Conservation (phyloP, 345 rosid genomes). For the Eucalyptus tenuipes region DNA sequence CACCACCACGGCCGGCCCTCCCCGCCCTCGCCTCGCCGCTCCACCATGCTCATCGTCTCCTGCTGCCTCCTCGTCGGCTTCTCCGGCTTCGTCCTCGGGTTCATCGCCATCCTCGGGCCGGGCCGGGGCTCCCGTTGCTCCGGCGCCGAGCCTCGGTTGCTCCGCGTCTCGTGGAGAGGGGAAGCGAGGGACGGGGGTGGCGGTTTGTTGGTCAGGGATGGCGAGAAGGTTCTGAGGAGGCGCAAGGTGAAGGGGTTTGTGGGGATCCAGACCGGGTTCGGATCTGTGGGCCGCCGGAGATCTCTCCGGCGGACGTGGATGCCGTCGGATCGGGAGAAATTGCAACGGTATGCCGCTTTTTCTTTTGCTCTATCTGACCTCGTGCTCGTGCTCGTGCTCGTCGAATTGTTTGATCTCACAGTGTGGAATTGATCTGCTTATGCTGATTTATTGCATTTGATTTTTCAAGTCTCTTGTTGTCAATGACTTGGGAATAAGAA, state of each 20-base stretch:
- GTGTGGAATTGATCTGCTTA: neutral
- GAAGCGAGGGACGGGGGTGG: neutral
- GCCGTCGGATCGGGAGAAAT: constrained; percentile 76
- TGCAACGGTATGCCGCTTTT: constrained; percentile 42
- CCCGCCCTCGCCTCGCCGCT: constrained; percentile 18
- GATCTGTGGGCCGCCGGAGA: constrained; percentile 47
- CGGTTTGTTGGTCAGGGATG: neutral
- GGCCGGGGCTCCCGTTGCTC: constrained; percentile 10
- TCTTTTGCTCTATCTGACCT: neutral
- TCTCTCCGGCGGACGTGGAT: constrained; percentile 84
- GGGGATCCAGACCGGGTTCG: constrained; percentile 85
- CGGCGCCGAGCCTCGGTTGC: constrained; percentile 27
- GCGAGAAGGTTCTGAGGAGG: constrained; percentile 18
- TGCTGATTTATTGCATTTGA: neutral
- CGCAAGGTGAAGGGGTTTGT: constrained; percentile 83
- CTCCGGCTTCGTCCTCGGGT: constrained; percentile 51
- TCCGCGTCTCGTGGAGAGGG: constrained; percentile 54
- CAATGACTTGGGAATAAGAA: neutral
- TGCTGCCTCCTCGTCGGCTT: constrained; percentile 40
- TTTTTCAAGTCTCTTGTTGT: neutral
- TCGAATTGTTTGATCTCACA: neutral
- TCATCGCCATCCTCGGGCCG: constrained; percentile 23
- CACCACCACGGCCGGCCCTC: constrained; percentile 19
- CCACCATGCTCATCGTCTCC: constrained; percentile 25
- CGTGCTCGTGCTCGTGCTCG: neutral